Conservation (phyloP, 2,329 filamentous ascomycete genomes). For the Arthrobotrys pseudoclavata region DNA sequence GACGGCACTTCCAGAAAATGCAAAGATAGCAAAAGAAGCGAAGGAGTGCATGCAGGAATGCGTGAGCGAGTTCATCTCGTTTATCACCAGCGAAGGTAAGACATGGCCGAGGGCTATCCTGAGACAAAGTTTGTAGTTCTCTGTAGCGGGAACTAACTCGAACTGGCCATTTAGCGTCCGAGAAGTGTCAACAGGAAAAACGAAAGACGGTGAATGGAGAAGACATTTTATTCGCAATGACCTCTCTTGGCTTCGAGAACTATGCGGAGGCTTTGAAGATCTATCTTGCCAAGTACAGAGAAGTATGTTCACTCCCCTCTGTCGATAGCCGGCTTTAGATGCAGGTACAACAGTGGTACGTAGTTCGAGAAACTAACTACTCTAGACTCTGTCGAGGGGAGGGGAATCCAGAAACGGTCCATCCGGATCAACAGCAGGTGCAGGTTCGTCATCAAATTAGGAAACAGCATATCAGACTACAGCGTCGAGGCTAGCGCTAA, state of each 20-base stretch:
- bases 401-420: constrained; percentile 59
- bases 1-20: constrained; percentile 94
- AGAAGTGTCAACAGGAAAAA: constrained; percentile 99
- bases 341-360: constrained; percentile 1
- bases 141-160: constrained; percentile 32
- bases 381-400: constrained; percentile 58
- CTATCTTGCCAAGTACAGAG: constrained; percentile 95
- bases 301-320: constrained; percentile 76
- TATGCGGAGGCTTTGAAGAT: constrained; percentile 98
- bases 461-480: constrained; percentile 42
- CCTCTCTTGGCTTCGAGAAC: constrained; percentile 97
- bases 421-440: constrained; percentile 60
- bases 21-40: constrained; percentile 98
- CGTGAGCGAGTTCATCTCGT: constrained; percentile 99
- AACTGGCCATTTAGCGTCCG: constrained; percentile 76
- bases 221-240: constrained; percentile 99
- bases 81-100: constrained; percentile 97
- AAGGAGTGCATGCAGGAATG: constrained; percentile 99
- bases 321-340: constrained; percentile 3
- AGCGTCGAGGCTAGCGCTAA: constrained; percentile 53
- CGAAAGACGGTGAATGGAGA: constrained; percentile 99
- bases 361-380: constrained; percentile 50
- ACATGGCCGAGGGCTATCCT: constrained; percentile 65
- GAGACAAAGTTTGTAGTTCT: constrained; percentile 48
- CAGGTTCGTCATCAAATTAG: constrained; percentile 61